These are phyloP conservation scores for Funneliformis caledonium DNA, from an alignment of 371 early-diverging fungal species.

Conservation along the genomic window DNA sequence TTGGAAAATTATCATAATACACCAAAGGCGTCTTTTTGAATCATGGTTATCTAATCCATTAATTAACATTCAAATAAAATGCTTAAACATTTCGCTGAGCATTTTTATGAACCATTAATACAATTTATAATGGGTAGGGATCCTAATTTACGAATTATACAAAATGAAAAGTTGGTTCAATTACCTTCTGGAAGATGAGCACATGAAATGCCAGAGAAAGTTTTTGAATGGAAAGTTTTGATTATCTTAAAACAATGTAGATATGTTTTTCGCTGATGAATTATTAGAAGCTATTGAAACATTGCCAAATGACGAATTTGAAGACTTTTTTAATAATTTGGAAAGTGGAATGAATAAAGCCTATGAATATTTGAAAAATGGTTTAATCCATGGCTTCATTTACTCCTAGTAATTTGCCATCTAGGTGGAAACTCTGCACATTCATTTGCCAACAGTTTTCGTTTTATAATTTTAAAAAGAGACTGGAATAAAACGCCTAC, in stretches of 20 bases:
- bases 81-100: not conserved
- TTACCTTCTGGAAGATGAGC: no score
- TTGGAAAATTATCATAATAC: not conserved
- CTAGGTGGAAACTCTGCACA: not conserved
- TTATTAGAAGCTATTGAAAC: no score
- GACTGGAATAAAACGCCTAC: not conserved
- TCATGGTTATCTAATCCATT: no score
- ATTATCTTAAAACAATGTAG: not conserved
- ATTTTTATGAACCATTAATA: not conserved
- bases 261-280: no score
- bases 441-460: not conserved
- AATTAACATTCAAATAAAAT: slow-evolving; percentile 13
- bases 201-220: no score
- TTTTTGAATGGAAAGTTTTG: no score
- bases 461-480: not conserved
- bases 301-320: no score
- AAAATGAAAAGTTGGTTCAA: no score
- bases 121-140: no score
- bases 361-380: not conserved
- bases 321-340: not conserved
- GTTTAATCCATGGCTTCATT: not conserved
- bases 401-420: not conserved
- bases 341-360: not conserved
- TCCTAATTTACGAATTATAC: no score
- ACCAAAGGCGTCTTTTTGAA: not conserved